Base-by-base conservation (phyloP, 2,329 filamentous ascomycete genomes). In the Furcasterigmium furcatum region DNA sequence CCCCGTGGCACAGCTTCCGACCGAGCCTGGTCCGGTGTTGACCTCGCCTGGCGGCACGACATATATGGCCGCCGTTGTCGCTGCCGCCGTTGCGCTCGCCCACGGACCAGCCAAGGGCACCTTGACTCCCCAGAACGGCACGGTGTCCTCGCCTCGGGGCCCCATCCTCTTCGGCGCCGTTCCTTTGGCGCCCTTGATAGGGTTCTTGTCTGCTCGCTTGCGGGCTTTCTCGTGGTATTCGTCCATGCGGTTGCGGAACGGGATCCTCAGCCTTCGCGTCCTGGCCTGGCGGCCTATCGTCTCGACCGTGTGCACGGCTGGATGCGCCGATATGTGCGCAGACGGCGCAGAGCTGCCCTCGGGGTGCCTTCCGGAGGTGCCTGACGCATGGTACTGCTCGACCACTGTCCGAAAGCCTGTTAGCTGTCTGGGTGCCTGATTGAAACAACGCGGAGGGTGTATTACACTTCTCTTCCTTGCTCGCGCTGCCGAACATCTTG, bases 241-340 rank as follows among this genome's bases (percentile, higher is more conserved):
- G 25, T 49, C 44, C 4, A 49, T 29, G 29, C 29, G 32, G 29
- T 51, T 47, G 10, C 43, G 39, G 43, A 42, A 49, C 10, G 27
- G 34, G 19, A 47, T 22, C 5, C 46, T 46, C 20, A 39, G 22
- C 5, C 30, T 45, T 12, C 45, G 44, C 3, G 43, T 47, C 10
- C 16, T 19, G 6, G 41, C 42, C 10, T 20, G 18, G 12, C 32
- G 46, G 13, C 38, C 45, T 13, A 44, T 49, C 5, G 52, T 48
- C 30, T 61, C 54, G 22, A 55, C 41, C 12, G 59, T 57, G 13
- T 64, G 65, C 8, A 87, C 79, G 3, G 84, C 77, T 54, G 81
- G 87, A 70, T 90, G 86, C 0, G 82, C 73, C 1, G 80, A 85
- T 52, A 89, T 83, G 58, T 89, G 85, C 1, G 81, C 76, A 36